Conservation (phyloP, 306 rosid genomes). For the Inga laurina region DNA sequence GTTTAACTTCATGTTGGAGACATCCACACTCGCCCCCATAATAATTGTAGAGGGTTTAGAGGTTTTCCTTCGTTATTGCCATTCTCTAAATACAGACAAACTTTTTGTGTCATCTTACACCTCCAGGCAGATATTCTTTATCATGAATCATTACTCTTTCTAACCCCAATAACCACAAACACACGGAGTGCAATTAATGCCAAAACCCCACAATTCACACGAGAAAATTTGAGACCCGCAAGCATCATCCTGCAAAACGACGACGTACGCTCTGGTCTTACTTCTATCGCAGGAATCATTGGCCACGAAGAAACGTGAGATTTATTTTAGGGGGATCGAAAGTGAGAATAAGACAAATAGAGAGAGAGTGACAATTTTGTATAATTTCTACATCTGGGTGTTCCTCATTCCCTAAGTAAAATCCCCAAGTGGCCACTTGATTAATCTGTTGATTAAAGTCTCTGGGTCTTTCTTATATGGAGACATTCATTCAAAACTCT, state of each 20-base stretch:
- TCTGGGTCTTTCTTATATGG: slow-evolving; percentile 38
- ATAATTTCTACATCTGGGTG: slow-evolving; percentile 41
- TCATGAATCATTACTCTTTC: not conserved
- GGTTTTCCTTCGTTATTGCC: slow-evolving; percentile 25
- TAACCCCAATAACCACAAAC: slow-evolving; percentile 11
- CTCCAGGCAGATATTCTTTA: slow-evolving; percentile 18
- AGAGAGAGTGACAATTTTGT: slow-evolving; percentile 29
- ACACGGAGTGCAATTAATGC: slow-evolving; percentile 36
- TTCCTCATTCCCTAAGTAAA: slow-evolving; percentile 56
- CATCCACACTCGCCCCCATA: slow-evolving; percentile 29
- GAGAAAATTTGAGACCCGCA: slow-evolving; percentile 16
- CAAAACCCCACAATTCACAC: slow-evolving; percentile 2
- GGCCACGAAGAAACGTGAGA: slow-evolving; percentile 46
- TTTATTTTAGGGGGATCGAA: slow-evolving; percentile 26
- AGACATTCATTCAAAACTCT: slow-evolving; percentile 25
- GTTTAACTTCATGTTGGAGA: slow-evolving; percentile 42
- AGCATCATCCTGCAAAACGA: slow-evolving; percentile 26
- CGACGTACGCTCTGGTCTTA: not conserved
- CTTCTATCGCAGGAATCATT: slow-evolving; percentile 54
- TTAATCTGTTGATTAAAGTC: slow-evolving; percentile 26
- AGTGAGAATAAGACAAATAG: slow-evolving; percentile 38
- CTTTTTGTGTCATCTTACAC: slow-evolving; percentile 32
- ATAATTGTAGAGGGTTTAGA: slow-evolving; percentile 41
- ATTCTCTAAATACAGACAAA: slow-evolving; percentile 43
- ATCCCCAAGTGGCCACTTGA: slow-evolving; percentile 26